These are phyloP conservation scores for Saprolegnia diclina DNA, from an alignment of 352 stramenopile species.

Conservation along the genomic window DNA sequence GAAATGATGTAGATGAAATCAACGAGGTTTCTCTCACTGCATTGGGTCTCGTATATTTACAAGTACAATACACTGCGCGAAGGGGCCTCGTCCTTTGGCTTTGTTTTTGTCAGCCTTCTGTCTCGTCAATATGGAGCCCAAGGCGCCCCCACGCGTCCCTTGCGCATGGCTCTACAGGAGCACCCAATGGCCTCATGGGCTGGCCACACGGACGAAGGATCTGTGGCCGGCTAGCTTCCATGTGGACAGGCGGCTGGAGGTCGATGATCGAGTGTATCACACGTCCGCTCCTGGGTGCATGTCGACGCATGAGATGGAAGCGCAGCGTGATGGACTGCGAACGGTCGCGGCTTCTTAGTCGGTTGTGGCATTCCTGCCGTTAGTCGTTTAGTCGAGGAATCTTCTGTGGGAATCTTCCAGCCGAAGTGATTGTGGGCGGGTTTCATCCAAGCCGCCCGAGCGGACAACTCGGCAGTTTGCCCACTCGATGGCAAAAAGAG, in stretches of 20 bases:
- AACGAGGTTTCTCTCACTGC: slow-evolving; percentile 36
- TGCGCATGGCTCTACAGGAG: no score
- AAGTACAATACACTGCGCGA: slow-evolving; percentile 43
- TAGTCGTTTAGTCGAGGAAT: background rate
- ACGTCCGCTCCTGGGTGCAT: no score
- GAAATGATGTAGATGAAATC: slow-evolving; percentile 85
- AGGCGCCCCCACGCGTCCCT: no score
- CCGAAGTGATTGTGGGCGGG: slow-evolving; percentile 8
- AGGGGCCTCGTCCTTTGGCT: slow-evolving; percentile 4
- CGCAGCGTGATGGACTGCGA: no score
- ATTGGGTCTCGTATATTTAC: slow-evolving; percentile 54
- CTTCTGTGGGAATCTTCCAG: slow-evolving; percentile 10
- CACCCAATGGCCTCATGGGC: no score
- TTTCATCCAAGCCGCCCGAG: background rate
- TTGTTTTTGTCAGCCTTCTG: slow-evolving; percentile 15
- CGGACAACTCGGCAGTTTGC: background rate
- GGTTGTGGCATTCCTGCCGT: background rate
- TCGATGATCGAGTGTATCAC: no score
- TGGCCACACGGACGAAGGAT: no score
- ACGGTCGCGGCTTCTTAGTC: no score
- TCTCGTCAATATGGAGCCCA: background rate
- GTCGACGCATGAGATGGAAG: no score
- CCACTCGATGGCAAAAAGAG: background rate
- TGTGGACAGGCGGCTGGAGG: no score
- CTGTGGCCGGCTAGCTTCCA: no score